Evolutionary conservation across 2,329 filamentous ascomycete genomes (phyloP).

Genomic region (Diaporthe australafricana): DNA sequence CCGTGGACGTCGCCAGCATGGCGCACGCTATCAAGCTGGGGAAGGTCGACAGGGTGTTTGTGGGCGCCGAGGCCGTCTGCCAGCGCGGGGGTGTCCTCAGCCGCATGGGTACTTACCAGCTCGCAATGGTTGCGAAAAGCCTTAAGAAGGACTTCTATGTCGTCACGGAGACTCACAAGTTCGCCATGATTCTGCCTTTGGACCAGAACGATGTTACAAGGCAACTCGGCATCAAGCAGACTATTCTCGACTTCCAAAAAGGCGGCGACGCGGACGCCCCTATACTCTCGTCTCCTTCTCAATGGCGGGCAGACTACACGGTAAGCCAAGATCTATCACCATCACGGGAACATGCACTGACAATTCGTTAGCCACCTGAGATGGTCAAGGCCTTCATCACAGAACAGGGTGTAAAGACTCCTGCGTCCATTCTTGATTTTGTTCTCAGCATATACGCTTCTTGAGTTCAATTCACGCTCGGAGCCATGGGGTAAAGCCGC

Average conservation of each 20-base stretch:
- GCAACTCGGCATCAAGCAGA: slow-evolving; percentile 76
- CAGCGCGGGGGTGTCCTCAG: slow-evolving; percentile 95
- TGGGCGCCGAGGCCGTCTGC: slow-evolving; percentile 86
- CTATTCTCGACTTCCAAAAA: slow-evolving; percentile 78
- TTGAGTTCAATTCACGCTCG: neutral
- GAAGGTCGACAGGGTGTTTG: slow-evolving; percentile 76
- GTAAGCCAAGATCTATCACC: slow-evolving; percentile 55
- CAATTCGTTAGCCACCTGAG: slow-evolving; percentile 66
- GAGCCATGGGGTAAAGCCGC: neutral
- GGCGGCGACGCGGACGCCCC: slow-evolving; percentile 55
- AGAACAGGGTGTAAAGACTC: slow-evolving; percentile 78
- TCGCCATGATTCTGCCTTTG: slow-evolving; percentile 86
- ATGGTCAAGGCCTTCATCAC: slow-evolving; percentile 81
- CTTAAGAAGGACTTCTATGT: slow-evolving; percentile 81
- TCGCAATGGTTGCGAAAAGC: slow-evolving; percentile 82
- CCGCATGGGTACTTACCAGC: slow-evolving; percentile 85
- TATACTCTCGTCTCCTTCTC: slow-evolving; percentile 46
- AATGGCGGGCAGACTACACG: slow-evolving; percentile 77
- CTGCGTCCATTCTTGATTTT: slow-evolving; percentile 77
- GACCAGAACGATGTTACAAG: slow-evolving; percentile 77
- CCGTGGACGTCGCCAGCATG: slow-evolving; percentile 79
- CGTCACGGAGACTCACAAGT: slow-evolving; percentile 96
- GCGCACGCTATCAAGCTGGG: slow-evolving; percentile 78
- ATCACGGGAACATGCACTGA: slow-evolving; percentile 42
- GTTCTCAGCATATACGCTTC: slow-evolving; percentile 70